Evolutionary conservation across 352 stramenopile genomes (phyloP).

Genomic region (Saprolegnia parasitica): DNA sequence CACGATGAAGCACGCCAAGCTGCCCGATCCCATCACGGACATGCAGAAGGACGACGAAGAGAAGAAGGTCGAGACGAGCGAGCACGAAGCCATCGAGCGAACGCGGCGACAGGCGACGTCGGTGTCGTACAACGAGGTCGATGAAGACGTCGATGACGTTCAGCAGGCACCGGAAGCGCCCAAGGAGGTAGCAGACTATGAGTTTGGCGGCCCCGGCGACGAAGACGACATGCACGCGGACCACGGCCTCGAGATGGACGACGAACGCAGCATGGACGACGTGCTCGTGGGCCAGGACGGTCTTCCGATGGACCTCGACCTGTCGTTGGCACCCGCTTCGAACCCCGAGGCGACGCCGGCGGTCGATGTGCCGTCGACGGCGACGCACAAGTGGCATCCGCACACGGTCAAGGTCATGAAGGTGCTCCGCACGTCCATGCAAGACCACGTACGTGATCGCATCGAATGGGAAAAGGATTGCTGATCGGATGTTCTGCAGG

Average conservation of each 20-base stretch:
- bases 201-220: conserved; percentile 33
- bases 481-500: conserved; percentile 32
- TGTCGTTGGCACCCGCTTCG: conserved; percentile 56
- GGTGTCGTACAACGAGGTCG: conserved; percentile 16
- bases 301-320: conserved; percentile 71
- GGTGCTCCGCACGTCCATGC: conserved; percentile 66
- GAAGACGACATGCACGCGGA: conserved; percentile 41
- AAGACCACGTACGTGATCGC: conserved; percentile 48
- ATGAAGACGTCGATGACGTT: conserved; percentile 24
- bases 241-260: conserved; percentile 49
- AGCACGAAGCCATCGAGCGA: conserved; percentile 30
- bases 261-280: conserved; percentile 41
- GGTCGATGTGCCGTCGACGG: conserved; percentile 36
- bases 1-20: conserved; percentile 84
- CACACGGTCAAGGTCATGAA: conserved; percentile 96
- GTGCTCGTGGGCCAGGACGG: conserved; percentile 44
- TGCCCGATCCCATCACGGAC: conserved; percentile 44
- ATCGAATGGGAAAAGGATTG: neutral
- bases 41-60: no score
- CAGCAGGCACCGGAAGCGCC: conserved; percentile 23
- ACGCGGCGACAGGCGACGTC: conserved; percentile 10
- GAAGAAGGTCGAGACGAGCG: conserved; percentile 5
- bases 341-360: conserved; percentile 48
- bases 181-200: conserved; percentile 36
- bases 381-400: conserved; percentile 95